A percentile compares a stretch with the other conserved stretches of the same genome.
Evolutionary conservation across 305 asterid genomes (phyloP).

Genomic region (Solanum hybrid): DNA sequence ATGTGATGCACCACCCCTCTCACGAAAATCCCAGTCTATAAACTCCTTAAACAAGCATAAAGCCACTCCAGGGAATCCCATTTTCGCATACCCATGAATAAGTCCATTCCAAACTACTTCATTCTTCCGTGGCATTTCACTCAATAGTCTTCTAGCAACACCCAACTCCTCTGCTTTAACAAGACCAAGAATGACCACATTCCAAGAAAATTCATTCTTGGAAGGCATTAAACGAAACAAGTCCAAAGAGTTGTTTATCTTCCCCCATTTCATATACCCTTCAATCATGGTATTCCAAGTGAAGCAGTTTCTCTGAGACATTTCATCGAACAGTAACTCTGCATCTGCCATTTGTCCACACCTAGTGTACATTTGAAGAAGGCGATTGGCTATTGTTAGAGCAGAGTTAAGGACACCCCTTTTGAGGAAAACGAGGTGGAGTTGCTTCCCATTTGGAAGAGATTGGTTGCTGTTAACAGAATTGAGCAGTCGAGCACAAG

Average conservation of each 20-base stretch:
- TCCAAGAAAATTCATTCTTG: constrained; percentile 73
- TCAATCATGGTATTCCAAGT: constrained; percentile 78
- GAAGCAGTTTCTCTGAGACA: constrained; percentile 53
- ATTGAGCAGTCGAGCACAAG: constrained; percentile 49
- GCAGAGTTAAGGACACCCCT: constrained; percentile 51
- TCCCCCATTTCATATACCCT: constrained; percentile 49
- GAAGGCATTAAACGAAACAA: constrained; percentile 46
- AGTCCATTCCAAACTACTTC: constrained; percentile 54
- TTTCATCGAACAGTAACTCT: constrained; percentile 57
- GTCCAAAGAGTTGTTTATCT: constrained; percentile 19
- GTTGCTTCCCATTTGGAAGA: constrained; percentile 42
- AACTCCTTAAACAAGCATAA: constrained; percentile 45
- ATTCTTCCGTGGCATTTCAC: constrained; percentile 64
- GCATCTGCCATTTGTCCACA: constrained; percentile 50
- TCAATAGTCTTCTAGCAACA: constrained; percentile 30
- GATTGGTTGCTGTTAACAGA: constrained; percentile 31
- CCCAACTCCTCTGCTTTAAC: constrained; percentile 43
- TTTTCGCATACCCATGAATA: constrained; percentile 61
- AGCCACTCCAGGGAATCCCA: constrained; percentile 36
- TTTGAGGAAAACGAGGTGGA: constrained; percentile 73
- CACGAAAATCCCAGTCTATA: constrained; percentile 24
- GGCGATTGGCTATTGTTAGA: constrained; percentile 57
- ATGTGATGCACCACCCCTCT: constrained; percentile 16
- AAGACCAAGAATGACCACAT: constrained; percentile 44
- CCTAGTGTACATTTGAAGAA: constrained; percentile 66